Percentiles rank a stretch among this genome's conserved stretches.
Conservation (phyloP, 2,329 filamentous ascomycete species). For the Pestalotiopsis sp. region DNA sequence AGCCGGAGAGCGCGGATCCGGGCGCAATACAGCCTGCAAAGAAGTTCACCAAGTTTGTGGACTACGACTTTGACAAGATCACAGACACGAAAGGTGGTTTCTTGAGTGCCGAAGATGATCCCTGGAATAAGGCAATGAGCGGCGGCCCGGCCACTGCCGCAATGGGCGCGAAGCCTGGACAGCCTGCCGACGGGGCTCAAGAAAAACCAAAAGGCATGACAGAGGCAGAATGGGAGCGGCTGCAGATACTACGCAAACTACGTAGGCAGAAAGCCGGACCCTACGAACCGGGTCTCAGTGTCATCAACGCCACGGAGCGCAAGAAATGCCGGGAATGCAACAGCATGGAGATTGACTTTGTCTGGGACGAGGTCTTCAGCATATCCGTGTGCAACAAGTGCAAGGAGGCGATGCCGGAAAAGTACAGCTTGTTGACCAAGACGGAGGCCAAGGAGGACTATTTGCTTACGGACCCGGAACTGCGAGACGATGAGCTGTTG, state of each 20-base stretch:
- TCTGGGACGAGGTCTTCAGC: constrained; percentile 85
- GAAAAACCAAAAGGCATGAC: constrained; percentile 87
- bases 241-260: constrained; percentile 74
- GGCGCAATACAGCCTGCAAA: constrained; percentile 70
- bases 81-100: constrained; percentile 97
- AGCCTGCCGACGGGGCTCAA: constrained; percentile 42
- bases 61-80: constrained; percentile 98
- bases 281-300: constrained; percentile 87
- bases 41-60: constrained; percentile 93
- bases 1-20: constrained; percentile 23
- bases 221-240: constrained; percentile 85
- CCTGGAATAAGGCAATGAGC: constrained; percentile 78
- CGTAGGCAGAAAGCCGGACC: constrained; percentile 76
- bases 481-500: constrained; percentile 84
- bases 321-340: constrained; percentile 84
- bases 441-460: constrained; percentile 97
- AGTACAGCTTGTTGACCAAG: constrained; percentile 94
- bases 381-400: constrained; percentile 78
- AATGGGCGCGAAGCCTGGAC: constrained; percentile 29
- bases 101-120: constrained; percentile 87
- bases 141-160: constrained; percentile 36
- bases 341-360: constrained; percentile 87
- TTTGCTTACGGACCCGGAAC: constrained; percentile 88
- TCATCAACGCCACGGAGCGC: constrained; percentile 64
- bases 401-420: constrained; percentile 89